phyloP scores from a whole-genome alignment of 2,329 filamentous ascomycete species.

The Fusarium metavorans region DNA sequence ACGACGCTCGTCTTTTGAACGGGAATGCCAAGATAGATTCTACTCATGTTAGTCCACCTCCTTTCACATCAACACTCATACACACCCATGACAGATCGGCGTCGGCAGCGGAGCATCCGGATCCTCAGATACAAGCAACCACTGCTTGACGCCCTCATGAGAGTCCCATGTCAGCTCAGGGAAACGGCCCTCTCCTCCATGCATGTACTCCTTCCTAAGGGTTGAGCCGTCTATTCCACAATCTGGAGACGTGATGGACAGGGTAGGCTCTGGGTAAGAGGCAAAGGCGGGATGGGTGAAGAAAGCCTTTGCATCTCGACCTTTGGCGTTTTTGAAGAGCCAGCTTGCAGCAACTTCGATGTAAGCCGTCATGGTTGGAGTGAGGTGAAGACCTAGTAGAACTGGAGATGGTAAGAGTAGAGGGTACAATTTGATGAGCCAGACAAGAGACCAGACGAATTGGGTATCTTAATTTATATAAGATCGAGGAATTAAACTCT shows the following conservation, averaged over 20 bases:
- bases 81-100: constrained; percentile 60
- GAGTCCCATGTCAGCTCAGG: constrained; percentile 56
- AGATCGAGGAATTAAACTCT: background rate
- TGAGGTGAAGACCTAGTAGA: background rate
- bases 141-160: constrained; percentile 55
- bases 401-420: background rate
- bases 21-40: constrained; percentile 42
- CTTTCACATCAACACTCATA: background rate
- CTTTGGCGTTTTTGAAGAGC: constrained; percentile 54
- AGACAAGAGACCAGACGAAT: background rate
- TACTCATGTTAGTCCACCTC: background rate
- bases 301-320: constrained; percentile 55
- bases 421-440: background rate
- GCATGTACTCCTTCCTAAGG: constrained; percentile 53
- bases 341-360: constrained; percentile 54
- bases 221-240: constrained; percentile 53
- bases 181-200: constrained; percentile 53
- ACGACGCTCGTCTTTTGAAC: constrained; percentile 30
- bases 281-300: constrained; percentile 52
- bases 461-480: background rate
- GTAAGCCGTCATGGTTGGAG: constrained; percentile 41
- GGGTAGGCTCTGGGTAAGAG: constrained; percentile 49
- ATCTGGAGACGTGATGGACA: constrained; percentile 54
- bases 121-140: constrained; percentile 60
- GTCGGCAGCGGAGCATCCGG: constrained; percentile 59